Base-by-base conservation (phyloP, 2,329 filamentous ascomycete genomes). In the Thielaviopsis euricoi region DNA sequence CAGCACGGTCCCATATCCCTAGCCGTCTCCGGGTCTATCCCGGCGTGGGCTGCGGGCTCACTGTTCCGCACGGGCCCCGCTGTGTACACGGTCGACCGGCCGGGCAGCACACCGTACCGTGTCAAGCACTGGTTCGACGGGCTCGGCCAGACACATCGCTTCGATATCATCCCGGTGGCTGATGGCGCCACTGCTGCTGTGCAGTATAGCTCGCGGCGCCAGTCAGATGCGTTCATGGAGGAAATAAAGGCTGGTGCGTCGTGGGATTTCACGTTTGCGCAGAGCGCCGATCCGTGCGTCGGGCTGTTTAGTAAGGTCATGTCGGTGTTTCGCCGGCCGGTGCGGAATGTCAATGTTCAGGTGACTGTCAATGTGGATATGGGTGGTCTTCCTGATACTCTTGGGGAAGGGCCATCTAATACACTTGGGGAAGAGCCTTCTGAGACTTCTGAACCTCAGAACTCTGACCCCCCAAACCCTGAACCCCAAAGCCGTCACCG, bases 101-200 rank as follows among this genome's bases (percentile, higher is more conserved):
- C 59, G 13, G 37, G 6, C 15, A 13, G 29, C 9, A 17, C 9
- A 10, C 37, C 74, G 0, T 82, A 83, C 64, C 72, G 75, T 33
- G 74, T 83, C 13, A 79, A 76, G 1, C 87, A 93, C 67, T 93
- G 87, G 87, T 93, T 93, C 63, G 88, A 93, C 66, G 85, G 85
- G 6, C 81, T 89, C 60, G 78, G 81, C 2, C 79, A 86, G 58
- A 74, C 81, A 0, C 86, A 91, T 69, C 81, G 79, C 26, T 91
- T 91, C 66, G 76, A 87, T 59, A 85, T 91, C 33, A 64, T 80
- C 2, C 66, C 76, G 0, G 62, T 73, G 0, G 64, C 66, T 1
- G 64, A 69, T 3, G 63, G 48, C 17, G 9, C 59, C 46, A 1
- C 57, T 56, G 25, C 22, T 37, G 50, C 55, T 2, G 83, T 90